Evolutionary conservation across 805 yeast genomes (phyloP), one percentile per base, ranked within the genome.

Genomic region (Ogataea siamensis): DNA sequence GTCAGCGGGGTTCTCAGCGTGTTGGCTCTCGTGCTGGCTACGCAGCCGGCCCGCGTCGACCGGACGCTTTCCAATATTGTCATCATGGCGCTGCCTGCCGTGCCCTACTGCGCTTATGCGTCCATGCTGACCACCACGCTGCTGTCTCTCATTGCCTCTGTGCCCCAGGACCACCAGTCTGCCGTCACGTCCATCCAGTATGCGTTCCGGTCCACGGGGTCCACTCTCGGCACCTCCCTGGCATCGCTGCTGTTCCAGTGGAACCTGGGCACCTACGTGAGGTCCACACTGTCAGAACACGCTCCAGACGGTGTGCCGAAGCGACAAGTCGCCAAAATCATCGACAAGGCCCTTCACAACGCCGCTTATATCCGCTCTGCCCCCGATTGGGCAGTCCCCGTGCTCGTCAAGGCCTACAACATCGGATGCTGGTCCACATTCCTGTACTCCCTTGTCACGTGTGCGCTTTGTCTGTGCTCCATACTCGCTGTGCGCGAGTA

Each of bases 121-220:
- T 68, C 75, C 2, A 67, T 80, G 58, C 67, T 83, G 47, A 82
- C 88, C 0, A 76, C 80, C 9, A 80, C 87, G 0, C 64, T 83
- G 30, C 59, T 82, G 15, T 76, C 87, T 1, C 70, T 81, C 64
- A 80, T 83, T 46, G 83, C 88, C 2, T 78, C 87, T 1, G 88
- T 79, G 7, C 87, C 87, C 2, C 58, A 68, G 25, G 75, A 78
- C 40, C 73, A 70, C 48, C 89, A 82, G 54, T 82, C 85, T 2
- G 68, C 83, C 18, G 76, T 82, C 1, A 80, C 85, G 0, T 76
- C 85, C 3, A 74, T 80, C 43, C 82, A 77, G 46, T 80, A 80
- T 49, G 73, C 83, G 1, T 79, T 79, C 54, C 68, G 85, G 57
- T 72, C 83, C 7, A 73, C 82, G 12, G 85, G 85, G 0, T 76